phyloP scores from a whole-genome alignment of 1,139 yeast species.

The Lodderomyces margitis region DNA sequence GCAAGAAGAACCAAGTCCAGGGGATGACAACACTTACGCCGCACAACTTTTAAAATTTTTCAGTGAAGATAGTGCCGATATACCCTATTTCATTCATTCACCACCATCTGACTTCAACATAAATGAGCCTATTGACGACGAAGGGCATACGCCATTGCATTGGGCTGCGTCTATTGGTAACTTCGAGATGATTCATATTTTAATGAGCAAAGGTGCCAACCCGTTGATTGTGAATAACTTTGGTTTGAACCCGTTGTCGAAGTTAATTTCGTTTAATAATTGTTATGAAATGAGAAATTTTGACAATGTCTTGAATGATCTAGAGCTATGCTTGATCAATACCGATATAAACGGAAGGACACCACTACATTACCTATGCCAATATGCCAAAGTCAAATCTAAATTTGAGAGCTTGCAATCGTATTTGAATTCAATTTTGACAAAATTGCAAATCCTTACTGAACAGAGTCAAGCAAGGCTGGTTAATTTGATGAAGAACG shows the following conservation, averaged over 20 bases:
- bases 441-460: slow-evolving; percentile 35
- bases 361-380: slow-evolving; percentile 71
- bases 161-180: slow-evolving; percentile 98
- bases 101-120: slow-evolving; percentile 82
- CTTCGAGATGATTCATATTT: slow-evolving; percentile 63
- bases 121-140: slow-evolving; percentile 87
- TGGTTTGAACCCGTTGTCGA: slow-evolving; percentile 84
- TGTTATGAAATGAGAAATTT: slow-evolving; percentile 80
- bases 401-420: slow-evolving; percentile 45
- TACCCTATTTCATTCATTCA: slow-evolving; percentile 69
- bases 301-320: slow-evolving; percentile 63
- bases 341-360: slow-evolving; percentile 74
- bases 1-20: slow-evolving; percentile 9
- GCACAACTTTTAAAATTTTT: slow-evolving; percentile 59
- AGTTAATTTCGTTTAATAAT: slow-evolving; percentile 82
- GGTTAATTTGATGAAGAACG: slow-evolving; percentile 54
- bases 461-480: slow-evolving; percentile 26
- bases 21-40: slow-evolving; percentile 45
- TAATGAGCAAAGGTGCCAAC: slow-evolving; percentile 73
- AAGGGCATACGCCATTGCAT: slow-evolving; percentile 93
- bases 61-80: slow-evolving; percentile 68
- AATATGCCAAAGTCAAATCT: slow-evolving; percentile 51
- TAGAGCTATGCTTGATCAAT: slow-evolving; percentile 67
- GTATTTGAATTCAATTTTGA: slow-evolving; percentile 38
- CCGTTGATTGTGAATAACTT: slow-evolving; percentile 67